Evolutionary conservation across 257 asterid genomes (phyloP).

Genomic region (Jaltomata sinuosa): DNA sequence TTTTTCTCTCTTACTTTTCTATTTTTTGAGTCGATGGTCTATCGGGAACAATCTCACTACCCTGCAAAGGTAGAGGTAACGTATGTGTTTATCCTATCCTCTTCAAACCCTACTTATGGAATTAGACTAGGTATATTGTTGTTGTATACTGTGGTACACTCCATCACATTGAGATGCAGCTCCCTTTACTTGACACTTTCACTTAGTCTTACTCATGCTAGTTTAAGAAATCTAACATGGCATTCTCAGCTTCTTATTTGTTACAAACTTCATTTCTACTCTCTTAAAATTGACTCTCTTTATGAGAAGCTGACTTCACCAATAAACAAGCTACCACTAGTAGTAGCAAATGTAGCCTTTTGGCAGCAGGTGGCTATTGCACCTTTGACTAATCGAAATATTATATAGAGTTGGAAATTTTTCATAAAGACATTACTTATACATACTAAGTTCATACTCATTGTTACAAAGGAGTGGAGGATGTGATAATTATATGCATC

Average conservation of each 20-base stretch:
- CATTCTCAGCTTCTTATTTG: not conserved
- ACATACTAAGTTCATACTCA: not conserved
- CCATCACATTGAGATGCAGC: not conserved
- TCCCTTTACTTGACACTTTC: not conserved
- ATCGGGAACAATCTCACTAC: rapidly evolving
- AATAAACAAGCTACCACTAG: not conserved
- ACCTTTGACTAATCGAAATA: not conserved
- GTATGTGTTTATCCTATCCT: rapidly evolving
- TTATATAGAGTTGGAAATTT: not conserved
- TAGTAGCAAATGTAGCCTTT: not conserved
- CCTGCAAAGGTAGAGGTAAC: not conserved
- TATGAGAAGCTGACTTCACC: not conserved
- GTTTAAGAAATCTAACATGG: not conserved
- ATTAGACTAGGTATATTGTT: not conserved
- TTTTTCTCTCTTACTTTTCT: not conserved
- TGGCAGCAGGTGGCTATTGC: not conserved
- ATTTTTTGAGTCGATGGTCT: not conserved
- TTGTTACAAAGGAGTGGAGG: not conserved
- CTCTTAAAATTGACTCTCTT: not conserved
- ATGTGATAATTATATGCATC: not conserved
- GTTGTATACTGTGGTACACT: not conserved
- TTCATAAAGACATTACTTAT: not conserved
- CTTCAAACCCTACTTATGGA: too few relatives aligned
- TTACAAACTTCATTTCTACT: not conserved
- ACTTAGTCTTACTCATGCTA: not conserved